Conservation (phyloP, 345 rosid genomes). For the Tarenaya hassleriana region DNA sequence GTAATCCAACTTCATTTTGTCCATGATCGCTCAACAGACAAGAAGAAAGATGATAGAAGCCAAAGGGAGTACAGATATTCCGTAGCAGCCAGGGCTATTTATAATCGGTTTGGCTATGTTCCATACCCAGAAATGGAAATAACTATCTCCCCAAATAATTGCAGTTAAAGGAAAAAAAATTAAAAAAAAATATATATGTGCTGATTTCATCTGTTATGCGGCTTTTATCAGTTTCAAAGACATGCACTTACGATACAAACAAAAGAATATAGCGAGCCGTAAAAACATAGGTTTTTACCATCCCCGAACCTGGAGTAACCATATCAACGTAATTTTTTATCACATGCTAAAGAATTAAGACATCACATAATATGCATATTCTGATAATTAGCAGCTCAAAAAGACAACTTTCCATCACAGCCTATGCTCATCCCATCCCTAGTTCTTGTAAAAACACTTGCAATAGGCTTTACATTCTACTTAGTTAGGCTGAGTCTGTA, state of each 20-base stretch:
- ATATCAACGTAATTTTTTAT: constrained; percentile 16
- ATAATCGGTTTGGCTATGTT: constrained; percentile 23
- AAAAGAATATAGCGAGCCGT: constrained; percentile 13
- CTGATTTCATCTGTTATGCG: constrained; percentile 24
- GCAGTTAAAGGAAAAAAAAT: constrained; percentile 20
- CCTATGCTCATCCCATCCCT: too few species aligned
- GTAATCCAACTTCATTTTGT: constrained; percentile 17
- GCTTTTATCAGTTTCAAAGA: constrained; percentile 4
- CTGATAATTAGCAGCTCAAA: constrained; percentile 13
- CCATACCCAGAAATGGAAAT: constrained; percentile 22
- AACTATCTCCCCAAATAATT: constrained; percentile 14
- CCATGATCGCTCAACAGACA: constrained; percentile 16
- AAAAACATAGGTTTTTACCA: constrained; percentile 9
- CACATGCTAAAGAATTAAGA: too few species aligned
- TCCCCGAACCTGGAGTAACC: constrained; percentile 12
- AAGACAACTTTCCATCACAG: constrained; percentile 12
- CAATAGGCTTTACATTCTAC: too few species aligned
- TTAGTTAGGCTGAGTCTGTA: too few species aligned
- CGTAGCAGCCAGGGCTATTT: constrained; percentile 17
- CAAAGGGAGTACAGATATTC: neutral
- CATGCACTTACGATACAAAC: constrained; percentile 18
- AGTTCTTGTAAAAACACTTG: too few species aligned
- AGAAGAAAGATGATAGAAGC: constrained; percentile 12
- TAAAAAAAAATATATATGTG: neutral
- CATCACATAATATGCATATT: too few species aligned